These are phyloP conservation scores for Aspergillus ochraceus DNA, from an alignment of 2,329 filamentous ascomycete species.

Conservation along the genomic window DNA sequence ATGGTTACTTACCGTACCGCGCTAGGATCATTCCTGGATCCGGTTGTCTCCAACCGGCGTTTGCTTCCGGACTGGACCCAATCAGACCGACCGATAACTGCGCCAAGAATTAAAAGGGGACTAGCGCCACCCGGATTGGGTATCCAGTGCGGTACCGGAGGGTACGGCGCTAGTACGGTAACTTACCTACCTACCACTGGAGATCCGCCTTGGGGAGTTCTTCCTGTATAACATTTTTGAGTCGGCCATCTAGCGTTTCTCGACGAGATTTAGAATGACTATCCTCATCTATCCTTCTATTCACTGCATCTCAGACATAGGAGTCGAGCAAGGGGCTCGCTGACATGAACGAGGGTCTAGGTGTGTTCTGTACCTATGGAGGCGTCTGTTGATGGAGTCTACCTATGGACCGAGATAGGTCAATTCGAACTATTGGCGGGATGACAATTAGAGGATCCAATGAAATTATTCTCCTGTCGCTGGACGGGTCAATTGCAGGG, in stretches of 20 bases:
- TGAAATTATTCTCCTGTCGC: constrained; percentile 9
- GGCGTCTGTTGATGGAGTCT: not conserved
- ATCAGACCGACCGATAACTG: not conserved
- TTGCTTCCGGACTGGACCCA: not conserved
- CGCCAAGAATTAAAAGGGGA: not conserved
- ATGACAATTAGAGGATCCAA: constrained; percentile 14
- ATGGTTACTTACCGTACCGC: not conserved
- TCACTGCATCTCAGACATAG: too few relatives aligned
- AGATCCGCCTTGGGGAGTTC: not conserved
- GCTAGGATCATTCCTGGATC: constrained; percentile 1
- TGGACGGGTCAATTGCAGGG: not conserved
- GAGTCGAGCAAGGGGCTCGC: too few relatives aligned
- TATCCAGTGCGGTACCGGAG: not conserved
- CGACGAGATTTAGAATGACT: too few relatives aligned
- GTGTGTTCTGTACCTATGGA: not conserved
- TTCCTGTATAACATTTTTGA: too few relatives aligned
- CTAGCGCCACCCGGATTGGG: not conserved
- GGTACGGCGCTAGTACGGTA: not conserved
- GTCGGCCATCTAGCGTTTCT: too few relatives aligned
- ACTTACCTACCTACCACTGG: not conserved
- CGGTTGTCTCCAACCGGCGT: not conserved
- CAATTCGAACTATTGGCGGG: constrained; percentile 21
- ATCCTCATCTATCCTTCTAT: too few relatives aligned
- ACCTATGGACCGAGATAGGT: constrained; percentile 6
- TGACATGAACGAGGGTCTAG: too few relatives aligned